These are phyloP conservation scores for Pseudogymnoascus sp. DNA, from an alignment of 2,329 filamentous ascomycete species.

Conservation along the genomic window DNA sequence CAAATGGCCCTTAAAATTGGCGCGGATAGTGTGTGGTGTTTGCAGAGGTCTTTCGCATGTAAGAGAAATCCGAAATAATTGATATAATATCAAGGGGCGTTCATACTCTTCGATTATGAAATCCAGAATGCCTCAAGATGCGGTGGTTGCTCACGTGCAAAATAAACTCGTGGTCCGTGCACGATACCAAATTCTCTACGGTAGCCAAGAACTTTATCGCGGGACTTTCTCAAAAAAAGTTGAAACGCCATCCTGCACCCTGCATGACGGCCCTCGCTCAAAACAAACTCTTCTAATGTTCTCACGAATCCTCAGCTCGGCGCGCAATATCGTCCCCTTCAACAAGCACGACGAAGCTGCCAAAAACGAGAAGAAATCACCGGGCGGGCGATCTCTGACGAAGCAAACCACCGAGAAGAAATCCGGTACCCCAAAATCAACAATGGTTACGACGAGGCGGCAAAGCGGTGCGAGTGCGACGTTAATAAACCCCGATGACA, in stretches of 20 bases:
- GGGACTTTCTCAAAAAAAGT: slow-evolving; percentile 7
- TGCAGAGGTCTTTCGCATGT: not conserved
- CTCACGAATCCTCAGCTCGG: slow-evolving; percentile 13
- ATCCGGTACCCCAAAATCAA: not conserved
- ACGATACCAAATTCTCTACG: slow-evolving; percentile 9
- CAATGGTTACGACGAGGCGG: slow-evolving; percentile 16
- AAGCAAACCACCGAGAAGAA: not conserved
- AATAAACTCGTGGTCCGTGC: slow-evolving; percentile 9
- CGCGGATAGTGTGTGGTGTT: not conserved
- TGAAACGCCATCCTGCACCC: slow-evolving; percentile 8
- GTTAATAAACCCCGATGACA: not conserved
- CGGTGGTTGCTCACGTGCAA: slow-evolving; percentile 1
- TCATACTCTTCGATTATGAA: not conserved
- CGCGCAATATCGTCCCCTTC: slow-evolving; percentile 13
- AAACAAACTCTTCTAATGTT: slow-evolving; percentile 13
- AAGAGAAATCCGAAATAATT: not conserved
- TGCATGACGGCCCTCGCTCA: slow-evolving; percentile 8
- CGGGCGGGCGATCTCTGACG: not conserved
- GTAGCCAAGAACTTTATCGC: not conserved
- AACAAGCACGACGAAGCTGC: slow-evolving; percentile 9
- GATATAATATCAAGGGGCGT: not conserved
- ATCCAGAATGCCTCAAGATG: not conserved
- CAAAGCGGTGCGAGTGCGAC: not conserved
- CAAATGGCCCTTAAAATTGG: not conserved
- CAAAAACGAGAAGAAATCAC: slow-evolving; percentile 7